These are phyloP conservation scores for Daphne laureola DNA, from an alignment of 441 rosid genomes.

Conservation along the genomic window DNA sequence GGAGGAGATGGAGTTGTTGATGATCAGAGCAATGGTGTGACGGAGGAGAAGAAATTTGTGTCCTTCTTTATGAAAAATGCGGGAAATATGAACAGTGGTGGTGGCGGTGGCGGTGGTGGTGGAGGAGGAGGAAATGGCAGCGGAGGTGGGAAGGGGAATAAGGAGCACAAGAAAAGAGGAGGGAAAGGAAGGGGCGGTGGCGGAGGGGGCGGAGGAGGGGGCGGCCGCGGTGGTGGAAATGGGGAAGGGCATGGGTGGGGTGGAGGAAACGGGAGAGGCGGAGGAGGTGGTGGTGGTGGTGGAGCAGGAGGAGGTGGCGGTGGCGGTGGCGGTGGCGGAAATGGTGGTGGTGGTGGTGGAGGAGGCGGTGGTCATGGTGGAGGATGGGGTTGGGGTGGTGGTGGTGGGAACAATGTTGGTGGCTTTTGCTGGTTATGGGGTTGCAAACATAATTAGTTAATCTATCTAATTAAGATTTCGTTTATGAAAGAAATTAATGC, in stretches of 20 bases:
- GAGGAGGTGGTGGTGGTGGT: slow-evolving; percentile 11
- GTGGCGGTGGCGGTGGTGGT: background rate
- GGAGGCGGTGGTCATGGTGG: slow-evolving; percentile 15
- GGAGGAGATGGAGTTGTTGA: slow-evolving; percentile 4
- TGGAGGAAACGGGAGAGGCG: slow-evolving; percentile 10
- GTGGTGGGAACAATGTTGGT: slow-evolving; percentile 6
- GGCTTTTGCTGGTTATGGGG: slow-evolving; percentile 17
- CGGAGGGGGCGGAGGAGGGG: background rate
- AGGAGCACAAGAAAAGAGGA: slow-evolving; percentile 6
- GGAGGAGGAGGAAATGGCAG: background rate
- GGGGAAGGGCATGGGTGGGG: slow-evolving; percentile 3
- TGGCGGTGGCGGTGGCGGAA: background rate
- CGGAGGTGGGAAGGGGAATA: slow-evolving; percentile 7
- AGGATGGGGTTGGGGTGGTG: slow-evolving; percentile 6
- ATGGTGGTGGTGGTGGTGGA: slow-evolving; percentile 13
- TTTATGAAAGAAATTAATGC: too few relatives aligned
- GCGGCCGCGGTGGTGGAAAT: background rate
- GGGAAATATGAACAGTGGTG: slow-evolving; percentile 9
- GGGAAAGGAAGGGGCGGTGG: background rate
- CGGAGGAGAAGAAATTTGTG: slow-evolving; percentile 2
- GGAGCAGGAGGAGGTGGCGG: background rate
- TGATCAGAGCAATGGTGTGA: slow-evolving; percentile 1
- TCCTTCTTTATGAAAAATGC: slow-evolving; percentile 9
- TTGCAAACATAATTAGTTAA: slow-evolving; percentile 9
- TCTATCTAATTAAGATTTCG: too few relatives aligned